Percentiles rank a stretch among this genome's conserved stretches.
phyloP scores from a whole-genome alignment of 2,329 filamentous ascomycete species.

The Epichloe sibirici region DNA sequence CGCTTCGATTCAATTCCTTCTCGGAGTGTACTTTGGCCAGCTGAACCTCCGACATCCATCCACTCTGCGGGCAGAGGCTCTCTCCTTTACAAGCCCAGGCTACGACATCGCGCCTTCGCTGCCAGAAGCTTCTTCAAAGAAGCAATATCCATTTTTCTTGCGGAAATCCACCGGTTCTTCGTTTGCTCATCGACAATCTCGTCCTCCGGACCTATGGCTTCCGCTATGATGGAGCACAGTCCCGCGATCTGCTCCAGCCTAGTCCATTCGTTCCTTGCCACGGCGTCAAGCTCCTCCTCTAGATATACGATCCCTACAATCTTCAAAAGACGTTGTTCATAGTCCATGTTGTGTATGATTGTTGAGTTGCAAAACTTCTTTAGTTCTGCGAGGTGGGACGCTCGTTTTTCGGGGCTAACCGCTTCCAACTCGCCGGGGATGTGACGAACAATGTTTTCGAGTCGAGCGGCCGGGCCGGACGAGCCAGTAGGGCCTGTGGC shows the following conservation, averaged over 20 bases:
- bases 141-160: slow-evolving; percentile 14
- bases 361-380: slow-evolving; percentile 7
- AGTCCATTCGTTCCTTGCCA: slow-evolving; percentile 13
- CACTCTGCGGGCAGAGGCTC: neutral
- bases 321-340: slow-evolving; percentile 11
- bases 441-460: neutral
- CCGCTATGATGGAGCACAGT: slow-evolving; percentile 16
- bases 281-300: slow-evolving; percentile 16
- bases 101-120: neutral
- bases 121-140: slow-evolving; percentile 13
- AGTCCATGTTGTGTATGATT: slow-evolving; percentile 7
- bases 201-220: slow-evolving; percentile 12
- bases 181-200: slow-evolving; percentile 8
- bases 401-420: slow-evolving; percentile 7
- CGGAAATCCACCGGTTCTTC: slow-evolving; percentile 14
- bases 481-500: too few species aligned
- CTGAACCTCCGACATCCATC: neutral
- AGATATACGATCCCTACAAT: slow-evolving; percentile 16
- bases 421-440: neutral
- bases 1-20: too few species aligned
- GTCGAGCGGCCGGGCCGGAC: neutral
- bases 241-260: slow-evolving; percentile 15
- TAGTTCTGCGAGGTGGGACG: slow-evolving; percentile 13
- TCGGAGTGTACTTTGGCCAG: too few species aligned
- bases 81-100: neutral